Evolutionary conservation across 129 eudicot species (phyloP).

Genomic region (Smallanthus sonchifolius): DNA sequence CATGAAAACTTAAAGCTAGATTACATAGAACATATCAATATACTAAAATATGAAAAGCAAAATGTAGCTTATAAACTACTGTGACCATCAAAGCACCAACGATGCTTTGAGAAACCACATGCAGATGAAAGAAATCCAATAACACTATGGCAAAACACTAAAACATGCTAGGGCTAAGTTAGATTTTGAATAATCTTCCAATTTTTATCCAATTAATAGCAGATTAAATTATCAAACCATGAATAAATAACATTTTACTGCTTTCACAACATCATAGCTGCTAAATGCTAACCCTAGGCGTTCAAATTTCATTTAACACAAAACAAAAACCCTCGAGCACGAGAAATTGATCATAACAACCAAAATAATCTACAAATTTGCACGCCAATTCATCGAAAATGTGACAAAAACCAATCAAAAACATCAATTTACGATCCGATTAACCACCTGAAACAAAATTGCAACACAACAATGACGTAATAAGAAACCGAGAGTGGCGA

Average conservation of each 20-base stretch:
- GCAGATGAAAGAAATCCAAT: background rate
- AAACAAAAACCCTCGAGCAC: slow-evolving; percentile 16
- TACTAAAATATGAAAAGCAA: background rate
- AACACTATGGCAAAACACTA: background rate
- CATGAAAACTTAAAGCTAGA: background rate
- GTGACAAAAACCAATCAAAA: background rate
- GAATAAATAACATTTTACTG: background rate
- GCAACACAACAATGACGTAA: background rate
- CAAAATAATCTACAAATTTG: background rate
- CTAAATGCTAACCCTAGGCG: background rate
- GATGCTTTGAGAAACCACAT: background rate
- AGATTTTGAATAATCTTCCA: background rate
- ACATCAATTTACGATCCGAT: background rate
- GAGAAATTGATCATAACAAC: background rate
- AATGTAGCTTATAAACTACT: background rate
- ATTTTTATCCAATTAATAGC: background rate
- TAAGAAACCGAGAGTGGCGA: slow-evolving; percentile 6
- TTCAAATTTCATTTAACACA: background rate
- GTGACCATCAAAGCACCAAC: slow-evolving; percentile 12
- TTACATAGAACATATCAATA: slow-evolving; percentile 3
- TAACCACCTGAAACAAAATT: slow-evolving; percentile 1
- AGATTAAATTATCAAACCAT: background rate
- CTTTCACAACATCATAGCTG: background rate
- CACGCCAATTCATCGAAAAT: background rate
- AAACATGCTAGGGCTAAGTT: slow-evolving; percentile 10